Percentiles rank a stretch among this genome's conserved stretches.
These are phyloP conservation scores for Xylaria scruposa DNA, from an alignment of 495 filamentous ascomycete species.

Conservation along the genomic window DNA sequence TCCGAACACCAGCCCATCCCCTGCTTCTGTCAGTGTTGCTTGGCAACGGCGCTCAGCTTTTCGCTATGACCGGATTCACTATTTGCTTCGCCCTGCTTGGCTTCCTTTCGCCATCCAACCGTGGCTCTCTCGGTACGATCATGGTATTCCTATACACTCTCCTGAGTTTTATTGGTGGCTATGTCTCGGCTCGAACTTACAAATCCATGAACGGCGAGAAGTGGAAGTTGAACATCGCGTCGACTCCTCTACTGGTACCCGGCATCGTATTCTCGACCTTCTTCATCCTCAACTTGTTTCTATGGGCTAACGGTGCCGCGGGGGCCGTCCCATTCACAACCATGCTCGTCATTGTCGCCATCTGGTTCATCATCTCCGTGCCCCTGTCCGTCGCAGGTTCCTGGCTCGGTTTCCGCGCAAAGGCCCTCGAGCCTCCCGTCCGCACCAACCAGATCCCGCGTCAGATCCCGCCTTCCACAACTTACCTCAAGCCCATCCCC, in stretches of 20 bases:
- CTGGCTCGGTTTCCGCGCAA: constrained; percentile 83
- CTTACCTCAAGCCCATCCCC: constrained; percentile 82
- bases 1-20: constrained; percentile 82
- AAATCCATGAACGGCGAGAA: constrained; percentile 89
- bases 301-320: constrained; percentile 88
- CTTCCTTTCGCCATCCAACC: constrained; percentile 92
- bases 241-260: constrained; percentile 86
- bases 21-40: constrained; percentile 86
- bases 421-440: constrained; percentile 76
- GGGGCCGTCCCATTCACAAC: constrained; percentile 96
- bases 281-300: constrained; percentile 94
- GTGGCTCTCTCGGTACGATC: constrained; percentile 88
- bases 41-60: constrained; percentile 93
- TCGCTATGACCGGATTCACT: constrained; percentile 95
- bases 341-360: constrained; percentile 89
- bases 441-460: constrained; percentile 97
- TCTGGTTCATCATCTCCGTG: constrained; percentile 97
- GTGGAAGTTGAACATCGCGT: constrained; percentile 91
- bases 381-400: constrained; percentile 88
- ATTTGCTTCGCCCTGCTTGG: constrained; percentile 93
- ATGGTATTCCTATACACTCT: constrained; percentile 92
- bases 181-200: constrained; percentile 86
- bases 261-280: constrained; percentile 86
- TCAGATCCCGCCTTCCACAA: constrained; percentile 84
- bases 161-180: constrained; percentile 92